Evolutionary conservation across 768 basidiomycete genomes (phyloP), one percentile per base, ranked within the genome.

Genomic region (Trametes elegans): DNA sequence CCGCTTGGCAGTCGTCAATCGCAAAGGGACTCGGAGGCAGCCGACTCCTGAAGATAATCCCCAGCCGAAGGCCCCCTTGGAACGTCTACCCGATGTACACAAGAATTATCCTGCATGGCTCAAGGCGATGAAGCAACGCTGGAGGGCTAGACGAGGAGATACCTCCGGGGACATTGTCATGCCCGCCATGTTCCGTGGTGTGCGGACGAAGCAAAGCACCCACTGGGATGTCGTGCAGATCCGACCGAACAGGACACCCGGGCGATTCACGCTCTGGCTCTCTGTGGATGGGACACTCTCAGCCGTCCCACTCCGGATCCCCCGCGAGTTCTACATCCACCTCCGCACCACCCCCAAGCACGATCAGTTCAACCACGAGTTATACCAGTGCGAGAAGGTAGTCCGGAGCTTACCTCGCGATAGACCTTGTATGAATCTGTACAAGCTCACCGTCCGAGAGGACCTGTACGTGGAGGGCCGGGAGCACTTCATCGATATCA

Each of bases 161-260:
- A 78, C 72, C 18, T 73, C 68, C 62, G 81, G 74, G 11, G 72
- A 69, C 11, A 32, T 74, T 39, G 62, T 77, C 56, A 74, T 87
- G 40, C 87, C 93, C 6, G 76, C 84, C 0, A 90, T 96, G 81
- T 90, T 96, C 70, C 81, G 78, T 59, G 76, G 78, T 53, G 75
- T 77, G 42, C 79, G 79, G 36, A 74, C 82, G 43, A 79, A 79
- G 47, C 76, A 83, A 10, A 59, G 53, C 48, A 74, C 83, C 5
- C 83, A 79, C 47, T 98, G 97, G 97, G 96, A 98, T 63, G 79
- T 99, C 47, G 75, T 98, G 3, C 97, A 98, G 64, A 85, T 99
- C 58, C 84, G 91, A 27, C 80, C 84, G 0, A 91, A 84, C 53
- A 80, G 79, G 58, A 81, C 79, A 36, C 78, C 85, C 10, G 96